Evolutionary conservation across 306 rosid genomes (phyloP).

Genomic region (Vigna angularis): DNA sequence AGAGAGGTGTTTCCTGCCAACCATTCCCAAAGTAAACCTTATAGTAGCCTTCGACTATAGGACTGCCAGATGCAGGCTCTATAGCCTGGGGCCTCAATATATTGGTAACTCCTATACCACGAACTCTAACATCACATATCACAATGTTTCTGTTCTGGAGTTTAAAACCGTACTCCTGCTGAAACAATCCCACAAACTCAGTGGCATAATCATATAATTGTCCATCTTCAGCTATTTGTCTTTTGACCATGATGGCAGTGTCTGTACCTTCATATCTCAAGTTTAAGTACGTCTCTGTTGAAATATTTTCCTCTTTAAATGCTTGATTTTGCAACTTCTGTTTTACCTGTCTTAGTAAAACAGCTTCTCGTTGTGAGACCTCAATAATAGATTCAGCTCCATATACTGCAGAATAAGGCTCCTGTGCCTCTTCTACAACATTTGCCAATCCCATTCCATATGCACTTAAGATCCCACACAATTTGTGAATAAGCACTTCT

Average conservation of each 20-base stretch:
- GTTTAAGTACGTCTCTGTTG: conserved; percentile 77
- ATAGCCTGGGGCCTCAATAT: conserved; percentile 77
- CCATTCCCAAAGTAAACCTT: conserved; percentile 83
- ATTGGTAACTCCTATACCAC: conserved; percentile 86
- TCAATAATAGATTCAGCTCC: conserved; percentile 63
- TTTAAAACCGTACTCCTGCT: conserved; percentile 89
- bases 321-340: conserved; percentile 81
- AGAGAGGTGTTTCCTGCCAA: conserved; percentile 85
- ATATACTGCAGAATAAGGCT: conserved; percentile 84
- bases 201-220: conserved; percentile 58
- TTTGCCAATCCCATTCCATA: conserved; percentile 99
- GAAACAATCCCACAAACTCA: conserved; percentile 78
- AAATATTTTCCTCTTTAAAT: conserved; percentile 71
- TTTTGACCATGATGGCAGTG: conserved; percentile 89
- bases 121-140: conserved; percentile 82
- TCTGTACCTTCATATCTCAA: conserved; percentile 97
- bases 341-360: conserved; percentile 66
- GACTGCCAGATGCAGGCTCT: conserved; percentile 56
- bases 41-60: conserved; percentile 72
- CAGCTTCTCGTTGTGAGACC: conserved; percentile 68
- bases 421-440: conserved; percentile 94
- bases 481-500: conserved; percentile 86
- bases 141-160: conserved; percentile 76
- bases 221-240: conserved; percentile 56
- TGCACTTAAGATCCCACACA: conserved; percentile 94